These are phyloP conservation scores for Phaeomoniella chlamydospora DNA, from an alignment of 2,329 filamentous ascomycete genomes.

Conservation along the genomic window DNA sequence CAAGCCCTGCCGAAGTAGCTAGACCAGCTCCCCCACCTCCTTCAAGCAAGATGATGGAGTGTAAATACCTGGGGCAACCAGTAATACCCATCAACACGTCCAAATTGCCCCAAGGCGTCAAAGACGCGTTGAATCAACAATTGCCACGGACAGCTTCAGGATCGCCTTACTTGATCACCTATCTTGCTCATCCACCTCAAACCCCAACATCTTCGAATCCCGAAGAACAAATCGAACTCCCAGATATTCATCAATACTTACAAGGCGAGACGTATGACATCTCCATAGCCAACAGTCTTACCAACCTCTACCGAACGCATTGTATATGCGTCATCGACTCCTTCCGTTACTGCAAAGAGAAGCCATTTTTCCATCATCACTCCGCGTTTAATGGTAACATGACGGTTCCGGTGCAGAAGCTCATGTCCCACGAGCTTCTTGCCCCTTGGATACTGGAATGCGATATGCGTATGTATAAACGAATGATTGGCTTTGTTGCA, in stretches of 20 bases:
- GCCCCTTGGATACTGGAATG: constrained; percentile 91
- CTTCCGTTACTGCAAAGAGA: constrained; percentile 90
- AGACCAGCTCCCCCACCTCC: constrained; percentile 12
- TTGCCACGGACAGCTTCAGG: constrained; percentile 5
- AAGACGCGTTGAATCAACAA: constrained; percentile 7
- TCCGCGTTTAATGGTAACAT: constrained; percentile 91
- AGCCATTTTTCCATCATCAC: constrained; percentile 89
- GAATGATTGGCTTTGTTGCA: constrained; percentile 85
- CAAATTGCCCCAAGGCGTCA: constrained; percentile 14
- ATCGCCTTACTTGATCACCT: not conserved
- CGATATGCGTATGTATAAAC: constrained; percentile 90
- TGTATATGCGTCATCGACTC: constrained; percentile 92
- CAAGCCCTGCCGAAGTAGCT: constrained; percentile 5
- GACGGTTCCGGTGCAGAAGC: constrained; percentile 89
- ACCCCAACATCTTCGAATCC: constrained; percentile 44
- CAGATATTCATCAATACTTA: constrained; percentile 75
- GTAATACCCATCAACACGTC: constrained; percentile 11
- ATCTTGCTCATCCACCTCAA: not conserved
- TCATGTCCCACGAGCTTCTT: constrained; percentile 67
- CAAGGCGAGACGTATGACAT: constrained; percentile 51
- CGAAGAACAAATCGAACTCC: constrained; percentile 62
- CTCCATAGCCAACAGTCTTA: constrained; percentile 73
- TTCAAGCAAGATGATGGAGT: constrained; percentile 4
- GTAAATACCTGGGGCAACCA: constrained; percentile 5
- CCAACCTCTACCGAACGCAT: constrained; percentile 81